Evolutionary conservation across 2,329 filamentous ascomycete species (phyloP).

Genomic region (Epichloe amarillans): DNA sequence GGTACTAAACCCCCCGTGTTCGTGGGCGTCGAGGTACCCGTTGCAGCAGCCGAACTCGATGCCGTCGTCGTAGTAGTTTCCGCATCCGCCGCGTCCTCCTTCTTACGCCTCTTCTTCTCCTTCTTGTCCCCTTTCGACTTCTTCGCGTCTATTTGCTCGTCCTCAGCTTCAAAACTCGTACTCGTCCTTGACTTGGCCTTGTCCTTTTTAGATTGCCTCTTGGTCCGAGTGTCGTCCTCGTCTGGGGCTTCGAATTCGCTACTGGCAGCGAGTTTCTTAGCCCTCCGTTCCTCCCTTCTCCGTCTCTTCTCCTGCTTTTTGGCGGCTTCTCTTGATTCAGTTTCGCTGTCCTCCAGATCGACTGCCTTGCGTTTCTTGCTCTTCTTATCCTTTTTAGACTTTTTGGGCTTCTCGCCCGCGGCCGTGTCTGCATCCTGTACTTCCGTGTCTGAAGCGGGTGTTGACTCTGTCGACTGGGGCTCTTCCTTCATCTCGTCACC

Average conservation of each 20-base stretch:
- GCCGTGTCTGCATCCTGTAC: constrained; percentile 3
- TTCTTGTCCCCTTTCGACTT: constrained; percentile 28
- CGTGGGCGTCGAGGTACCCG: constrained; percentile 24
- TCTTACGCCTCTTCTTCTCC: constrained; percentile 38
- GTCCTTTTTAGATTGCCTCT: constrained; percentile 24
- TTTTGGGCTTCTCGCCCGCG: constrained; percentile 12
- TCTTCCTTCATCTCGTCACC: constrained; percentile 39
- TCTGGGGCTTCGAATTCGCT: constrained; percentile 10
- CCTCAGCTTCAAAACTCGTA: constrained; percentile 9
- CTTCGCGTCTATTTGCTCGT: constrained; percentile 14
- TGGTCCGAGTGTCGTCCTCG: constrained; percentile 24
- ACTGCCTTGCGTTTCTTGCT: constrained; percentile 37
- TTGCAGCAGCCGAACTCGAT: constrained; percentile 17
- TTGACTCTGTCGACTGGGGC: constrained; percentile 9
- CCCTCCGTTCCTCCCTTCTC: constrained; percentile 23
- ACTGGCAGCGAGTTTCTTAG: constrained; percentile 14
- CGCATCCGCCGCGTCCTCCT: constrained; percentile 19
- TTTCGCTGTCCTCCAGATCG: constrained; percentile 18
- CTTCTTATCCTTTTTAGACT: constrained; percentile 29
- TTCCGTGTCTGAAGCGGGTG: constrained; percentile 7
- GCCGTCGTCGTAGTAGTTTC: constrained; percentile 11
- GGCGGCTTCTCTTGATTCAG: constrained; percentile 6
- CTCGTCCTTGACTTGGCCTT: constrained; percentile 11
- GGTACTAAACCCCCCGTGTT: constrained; percentile 33
- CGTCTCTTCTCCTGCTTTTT: constrained; percentile 23